These are phyloP conservation scores for Phanerochaete carnosa DNA, from an alignment of 768 basidiomycete genomes.

Conservation along the genomic window DNA sequence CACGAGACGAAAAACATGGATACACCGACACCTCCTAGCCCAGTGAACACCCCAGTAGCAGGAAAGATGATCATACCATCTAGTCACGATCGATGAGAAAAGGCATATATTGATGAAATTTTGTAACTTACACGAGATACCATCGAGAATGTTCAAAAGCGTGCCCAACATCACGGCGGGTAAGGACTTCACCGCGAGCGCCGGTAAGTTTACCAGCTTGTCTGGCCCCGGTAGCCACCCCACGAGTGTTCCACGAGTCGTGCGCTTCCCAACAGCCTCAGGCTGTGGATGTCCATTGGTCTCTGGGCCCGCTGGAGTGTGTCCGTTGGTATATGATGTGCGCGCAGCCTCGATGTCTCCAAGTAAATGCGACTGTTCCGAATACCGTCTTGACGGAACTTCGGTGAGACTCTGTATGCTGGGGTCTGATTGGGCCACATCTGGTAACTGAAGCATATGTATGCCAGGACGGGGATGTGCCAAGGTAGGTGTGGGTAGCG, in stretches of 20 bases:
- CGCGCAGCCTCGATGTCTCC: conserved; percentile 22
- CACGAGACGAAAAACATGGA: conserved; percentile 93
- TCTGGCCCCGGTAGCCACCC: neutral
- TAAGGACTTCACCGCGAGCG: conserved; percentile 43
- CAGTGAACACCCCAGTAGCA: conserved; percentile 70
- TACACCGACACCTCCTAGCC: conserved; percentile 84
- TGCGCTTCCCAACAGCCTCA: conserved; percentile 16
- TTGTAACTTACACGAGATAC: conserved; percentile 72
- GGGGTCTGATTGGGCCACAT: neutral
- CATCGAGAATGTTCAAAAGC: conserved; percentile 89
- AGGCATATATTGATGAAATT: neutral
- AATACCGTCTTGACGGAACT: neutral
- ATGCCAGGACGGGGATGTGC: conserved; percentile 10
- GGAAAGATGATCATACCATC: conserved; percentile 98
- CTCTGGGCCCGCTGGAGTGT: neutral
- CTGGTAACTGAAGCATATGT: neutral
- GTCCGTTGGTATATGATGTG: conserved; percentile 14
- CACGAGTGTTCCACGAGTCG: conserved; percentile 7
- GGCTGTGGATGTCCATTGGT: conserved; percentile 7
- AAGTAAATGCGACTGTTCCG: conserved; percentile 20
- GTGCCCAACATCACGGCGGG: conserved; percentile 85
- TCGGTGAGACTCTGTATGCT: neutral
- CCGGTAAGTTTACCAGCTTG: conserved; percentile 4
- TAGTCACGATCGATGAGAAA: conserved; percentile 21
- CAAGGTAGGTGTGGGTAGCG: conserved; percentile 14